Base-by-base conservation (phyloP, 495 filamentous ascomycete species). In the Tuber aestivum region DNA sequence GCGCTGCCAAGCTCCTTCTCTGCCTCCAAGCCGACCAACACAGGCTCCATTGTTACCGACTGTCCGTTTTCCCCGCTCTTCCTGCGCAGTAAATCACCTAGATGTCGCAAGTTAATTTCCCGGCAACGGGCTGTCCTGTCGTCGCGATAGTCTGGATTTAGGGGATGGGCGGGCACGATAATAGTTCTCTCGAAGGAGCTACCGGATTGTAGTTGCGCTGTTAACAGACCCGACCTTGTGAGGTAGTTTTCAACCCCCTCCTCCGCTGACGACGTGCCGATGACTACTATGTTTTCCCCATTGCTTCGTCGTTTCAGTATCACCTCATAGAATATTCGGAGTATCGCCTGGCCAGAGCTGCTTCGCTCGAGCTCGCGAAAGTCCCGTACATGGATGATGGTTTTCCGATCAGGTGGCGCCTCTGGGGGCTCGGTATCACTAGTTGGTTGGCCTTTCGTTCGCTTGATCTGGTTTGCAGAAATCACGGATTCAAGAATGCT, bases 301-400 rank as follows among this genome's bases (percentile, higher is more conserved):
- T 87, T 86, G 61, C 85, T 86, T 85, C 94, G 89, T 70, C 90
- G 86, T 73, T 88, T 88, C 75, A 92, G 87, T 41, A 96, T 89
- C n/a, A 90, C 86, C 75, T 89, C 87, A 69, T 91, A 89, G 14
- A 99, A 84, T 69, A 89, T 88, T 38, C 80, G 82, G 7, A 97
- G 82, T 37, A 95, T 86, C 41, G 85, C 86, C 1, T 87, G 82
- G n/a, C 92, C 91, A 32, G 90, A 87, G 14, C 86, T 81, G 1
- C 91, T 90, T 72, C 85, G 85, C 78, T 87, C 88, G 20, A 97
- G 86, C 68, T 95, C 92, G 40, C 89, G 89, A 80, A 93, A 93
- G 81, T 97, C 94, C 78, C 91, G 89, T 16, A 98, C 84, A 70
- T 94, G 91, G 14, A 99, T 85, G 75, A 97, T 93, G n/a, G 87